Evolutionary conservation across 371 early-diverging fungal genomes (phyloP), one percentile per base, ranked within the genome.

Genomic region (Choanephora cucurbitarum): DNA sequence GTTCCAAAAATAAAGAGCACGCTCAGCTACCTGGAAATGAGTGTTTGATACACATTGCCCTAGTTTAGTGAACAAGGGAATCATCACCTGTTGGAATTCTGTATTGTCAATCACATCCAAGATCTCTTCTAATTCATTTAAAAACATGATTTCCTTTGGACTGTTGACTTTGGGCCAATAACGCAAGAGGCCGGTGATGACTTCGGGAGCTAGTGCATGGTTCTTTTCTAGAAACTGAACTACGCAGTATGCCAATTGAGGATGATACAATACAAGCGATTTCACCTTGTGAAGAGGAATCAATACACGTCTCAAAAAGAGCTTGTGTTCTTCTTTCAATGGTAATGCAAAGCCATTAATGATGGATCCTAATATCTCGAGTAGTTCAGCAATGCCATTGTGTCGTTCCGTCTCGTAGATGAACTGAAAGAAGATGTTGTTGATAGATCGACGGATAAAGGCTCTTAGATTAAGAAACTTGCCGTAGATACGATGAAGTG

Each of bases 271-370:
- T 0, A 88, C 81, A 64, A 98, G 72, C 3, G 91, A 90, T 33
- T 91, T 87, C 8, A 93, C 92, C 69, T 97, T 97, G 72, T 98
- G 97, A 43, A 98, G 74, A 9, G 98, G 98, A 52, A 98, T 77
- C 51, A 98, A 80, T 5, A 95, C 97, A 40, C 88, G 82, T 17
- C 85, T 86, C 52, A 98, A 70, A 72, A 98, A 98, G 13, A 85
- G 85, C 70, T 95, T 95, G 77, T 98, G 98, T 72, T 98, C 98
- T 45, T 96, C 95, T 69, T 97, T 97, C 33, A 98, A 74, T 33
- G 98, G 98, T 18, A 96, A 74, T 0, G 98, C 97, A 69, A 98
- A 98, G 10, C 98, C 98, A 70, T 98, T 98, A 73, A 98, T 97
- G 63, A 98, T 97, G 69, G 95, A 92, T 62, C 98, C 98, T 24